Conservation (phyloP, 2,329 filamentous ascomycete species). For the Colletotrichum sublineola region DNA sequence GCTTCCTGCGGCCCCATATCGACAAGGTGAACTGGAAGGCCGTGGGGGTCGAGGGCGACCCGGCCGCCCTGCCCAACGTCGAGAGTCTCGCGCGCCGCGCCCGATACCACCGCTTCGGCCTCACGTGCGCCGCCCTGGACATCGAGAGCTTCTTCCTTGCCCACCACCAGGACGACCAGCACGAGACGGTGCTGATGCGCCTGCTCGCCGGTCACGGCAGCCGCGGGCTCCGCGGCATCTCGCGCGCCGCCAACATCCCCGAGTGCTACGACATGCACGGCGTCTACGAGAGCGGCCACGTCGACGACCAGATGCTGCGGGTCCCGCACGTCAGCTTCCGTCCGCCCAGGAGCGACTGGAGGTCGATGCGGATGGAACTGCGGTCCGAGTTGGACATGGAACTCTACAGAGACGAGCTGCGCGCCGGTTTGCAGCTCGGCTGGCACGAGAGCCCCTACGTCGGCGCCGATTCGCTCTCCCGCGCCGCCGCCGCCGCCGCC, state of each 20-base stretch:
- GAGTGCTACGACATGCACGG: conserved; percentile 84
- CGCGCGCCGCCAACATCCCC: conserved; percentile 76
- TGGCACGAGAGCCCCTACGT: conserved; percentile 41
- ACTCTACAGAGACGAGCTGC: conserved; percentile 44
- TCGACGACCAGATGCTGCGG: conserved; percentile 58
- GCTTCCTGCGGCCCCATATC: conserved; percentile 48
- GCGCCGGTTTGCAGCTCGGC: conserved; percentile 32
- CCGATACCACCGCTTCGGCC: conserved; percentile 80
- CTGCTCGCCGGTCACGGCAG: conserved; percentile 75
- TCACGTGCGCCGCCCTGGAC: conserved; percentile 63
- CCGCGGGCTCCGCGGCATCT: conserved; percentile 81
- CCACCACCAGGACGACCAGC: conserved; percentile 91
- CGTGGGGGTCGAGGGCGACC: conserved; percentile 48
- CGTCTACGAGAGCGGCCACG: conserved; percentile 74
- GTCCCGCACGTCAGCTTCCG: conserved; percentile 56
- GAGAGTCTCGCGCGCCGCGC: conserved; percentile 81
- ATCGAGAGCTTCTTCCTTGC: conserved; percentile 79
- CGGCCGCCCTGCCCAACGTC: conserved; percentile 68
- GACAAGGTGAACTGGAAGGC: conserved; percentile 64
- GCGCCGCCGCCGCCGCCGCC: conserved; percentile 36
- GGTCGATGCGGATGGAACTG: conserved; percentile 42
- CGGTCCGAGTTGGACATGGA: conserved; percentile 46
- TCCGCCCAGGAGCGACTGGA: conserved; percentile 48
- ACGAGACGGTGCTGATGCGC: conserved; percentile 89
- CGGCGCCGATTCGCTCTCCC: conserved; percentile 27